These are phyloP conservation scores for Fagopyrum homotropicum DNA, from an alignment of 148 eudicot species.

Conservation along the genomic window DNA sequence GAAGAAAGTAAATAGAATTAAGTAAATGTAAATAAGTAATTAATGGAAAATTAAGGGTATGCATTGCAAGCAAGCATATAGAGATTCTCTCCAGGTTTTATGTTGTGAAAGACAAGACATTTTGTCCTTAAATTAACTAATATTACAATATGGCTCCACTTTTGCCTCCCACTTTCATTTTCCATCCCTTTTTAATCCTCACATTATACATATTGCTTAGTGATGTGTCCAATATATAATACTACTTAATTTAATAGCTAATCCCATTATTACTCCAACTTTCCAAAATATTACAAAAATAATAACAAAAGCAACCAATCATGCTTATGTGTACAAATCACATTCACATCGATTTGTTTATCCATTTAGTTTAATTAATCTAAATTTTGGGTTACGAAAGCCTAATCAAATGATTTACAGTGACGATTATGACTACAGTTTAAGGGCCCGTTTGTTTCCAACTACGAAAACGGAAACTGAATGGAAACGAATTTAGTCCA, in stretches of 20 bases:
- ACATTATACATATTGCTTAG: neutral
- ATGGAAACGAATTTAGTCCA: no score
- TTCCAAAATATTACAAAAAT: neutral
- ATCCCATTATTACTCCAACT: neutral
- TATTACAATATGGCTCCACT: slow-evolving; percentile 4
- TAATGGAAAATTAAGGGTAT: neutral
- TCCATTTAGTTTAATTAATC: neutral
- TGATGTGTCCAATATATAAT: neutral
- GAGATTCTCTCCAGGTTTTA: slow-evolving; percentile 45
- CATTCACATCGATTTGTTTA: neutral
- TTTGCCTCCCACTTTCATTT: slow-evolving; percentile 5
- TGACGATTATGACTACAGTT: neutral
- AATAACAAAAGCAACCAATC: neutral
- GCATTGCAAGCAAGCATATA: neutral
- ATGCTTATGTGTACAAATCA: neutral
- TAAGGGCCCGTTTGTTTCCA: no score
- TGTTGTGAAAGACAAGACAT: slow-evolving; percentile 32
- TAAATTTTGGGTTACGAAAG: neutral
- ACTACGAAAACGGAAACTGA: no score
- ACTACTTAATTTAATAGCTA: neutral
- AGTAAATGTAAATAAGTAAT: neutral
- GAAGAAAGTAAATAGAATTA: neutral
- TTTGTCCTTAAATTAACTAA: slow-evolving; percentile 14
- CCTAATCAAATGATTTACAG: neutral
- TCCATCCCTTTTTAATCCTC: neutral